These are phyloP conservation scores for Zygnema cylindricum DNA, from an alignment of 139 green algal genomes.

Conservation along the genomic window DNA sequence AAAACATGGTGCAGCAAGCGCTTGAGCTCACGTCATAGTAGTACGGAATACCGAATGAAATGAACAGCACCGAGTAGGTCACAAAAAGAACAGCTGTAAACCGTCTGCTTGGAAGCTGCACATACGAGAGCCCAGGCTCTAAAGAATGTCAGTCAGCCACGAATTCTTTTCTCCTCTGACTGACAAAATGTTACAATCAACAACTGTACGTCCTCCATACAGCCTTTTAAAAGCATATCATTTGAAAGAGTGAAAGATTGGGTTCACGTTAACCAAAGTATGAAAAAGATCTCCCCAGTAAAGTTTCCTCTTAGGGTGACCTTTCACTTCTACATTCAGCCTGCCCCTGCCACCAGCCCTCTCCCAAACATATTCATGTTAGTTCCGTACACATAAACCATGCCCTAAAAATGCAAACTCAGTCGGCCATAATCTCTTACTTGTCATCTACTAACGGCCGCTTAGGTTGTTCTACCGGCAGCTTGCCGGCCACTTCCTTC, in stretches of 20 bases:
- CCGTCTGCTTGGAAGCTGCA: conserved; percentile 19
- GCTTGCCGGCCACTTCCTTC: too few relatives aligned
- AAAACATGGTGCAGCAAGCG: background rate
- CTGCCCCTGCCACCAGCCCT: background rate
- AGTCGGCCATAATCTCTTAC: background rate
- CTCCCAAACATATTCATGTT: background rate
- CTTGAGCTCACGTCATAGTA: conserved; percentile 32
- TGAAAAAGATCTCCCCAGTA: conserved; percentile 56
- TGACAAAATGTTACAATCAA: too few relatives aligned
- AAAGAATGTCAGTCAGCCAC: too few relatives aligned
- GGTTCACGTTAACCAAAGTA: conserved; percentile 58
- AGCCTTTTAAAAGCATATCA: too few relatives aligned
- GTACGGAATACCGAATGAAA: conserved; percentile 28
- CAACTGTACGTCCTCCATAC: too few relatives aligned
- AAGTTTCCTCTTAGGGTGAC: conserved; percentile 50
- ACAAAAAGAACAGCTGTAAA: conserved; percentile 44
- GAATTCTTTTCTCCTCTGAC: too few relatives aligned
- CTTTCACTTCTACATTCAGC: conserved; percentile 45
- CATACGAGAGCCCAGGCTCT: background rate
- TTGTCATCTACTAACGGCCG: background rate
- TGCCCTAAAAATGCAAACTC: background rate
- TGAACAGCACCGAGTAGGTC: conserved; percentile 34
- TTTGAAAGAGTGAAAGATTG: too few relatives aligned
- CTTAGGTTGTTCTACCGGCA: too few relatives aligned
- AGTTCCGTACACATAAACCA: background rate